Conservation (phyloP, 371 early-diverging fungal species). For the Umbelopsis sp. region DNA sequence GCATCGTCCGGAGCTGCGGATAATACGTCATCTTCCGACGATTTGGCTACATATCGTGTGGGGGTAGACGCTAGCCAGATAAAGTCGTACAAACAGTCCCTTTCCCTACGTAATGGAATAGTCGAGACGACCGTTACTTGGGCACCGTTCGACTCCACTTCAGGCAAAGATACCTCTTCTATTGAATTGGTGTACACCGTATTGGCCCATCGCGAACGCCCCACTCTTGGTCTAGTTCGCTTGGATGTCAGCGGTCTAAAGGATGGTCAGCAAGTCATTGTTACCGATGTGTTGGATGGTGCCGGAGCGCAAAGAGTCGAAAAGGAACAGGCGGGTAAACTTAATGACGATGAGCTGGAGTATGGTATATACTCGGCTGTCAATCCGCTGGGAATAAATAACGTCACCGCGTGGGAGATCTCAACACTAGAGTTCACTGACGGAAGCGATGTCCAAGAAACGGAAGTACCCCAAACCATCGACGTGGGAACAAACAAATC, state of each 20-base stretch:
- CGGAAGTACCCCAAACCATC: conserved; percentile 25
- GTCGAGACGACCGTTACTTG: conserved; percentile 28
- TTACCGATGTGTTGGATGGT: conserved; percentile 34
- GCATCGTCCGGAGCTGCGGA: not conserved
- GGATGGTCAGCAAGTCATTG: conserved; percentile 27
- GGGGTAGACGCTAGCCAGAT: conserved; percentile 26
- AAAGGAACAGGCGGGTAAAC: conserved; percentile 26
- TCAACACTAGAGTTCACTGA: conserved; percentile 25
- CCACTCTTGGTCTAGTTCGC: conserved; percentile 32
- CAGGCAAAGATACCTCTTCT: not conserved
- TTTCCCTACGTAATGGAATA: conserved; percentile 30
- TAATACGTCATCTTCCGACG: not conserved
- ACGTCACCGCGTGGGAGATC: conserved; percentile 36
- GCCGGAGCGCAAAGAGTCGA: conserved; percentile 33
- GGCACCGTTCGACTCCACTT: conserved; percentile 25
- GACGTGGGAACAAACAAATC: conserved; percentile 26
- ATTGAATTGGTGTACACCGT: conserved; percentile 28
- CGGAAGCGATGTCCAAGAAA: conserved; percentile 8
- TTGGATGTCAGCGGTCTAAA: conserved; percentile 29
- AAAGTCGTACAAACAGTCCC: conserved; percentile 28
- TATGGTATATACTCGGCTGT: conserved; percentile 30
- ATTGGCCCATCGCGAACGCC: conserved; percentile 32
- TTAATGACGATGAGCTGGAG: conserved; percentile 23
- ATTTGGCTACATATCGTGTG: conserved; percentile 29
- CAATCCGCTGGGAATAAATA: conserved; percentile 23